Evolutionary conservation across 2,329 filamentous ascomycete genomes (phyloP), one percentile per base, ranked within the genome.

Genomic region (Colletotrichum sojae): DNA sequence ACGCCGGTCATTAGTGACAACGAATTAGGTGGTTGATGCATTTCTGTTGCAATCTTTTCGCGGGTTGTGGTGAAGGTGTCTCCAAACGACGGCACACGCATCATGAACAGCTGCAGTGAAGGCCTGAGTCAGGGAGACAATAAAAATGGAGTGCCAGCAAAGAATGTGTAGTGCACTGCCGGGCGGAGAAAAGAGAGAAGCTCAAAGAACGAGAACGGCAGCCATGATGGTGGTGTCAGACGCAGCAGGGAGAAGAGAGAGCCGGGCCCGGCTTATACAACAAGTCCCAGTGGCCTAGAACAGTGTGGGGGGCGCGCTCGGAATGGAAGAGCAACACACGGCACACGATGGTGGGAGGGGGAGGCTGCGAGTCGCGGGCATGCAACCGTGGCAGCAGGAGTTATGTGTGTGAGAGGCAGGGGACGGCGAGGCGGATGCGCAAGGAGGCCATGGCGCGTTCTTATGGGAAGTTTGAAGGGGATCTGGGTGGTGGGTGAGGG

Each of bases 1-100:
- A 89, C 54, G 52, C 67, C 67, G 31, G 73, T 71, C 59, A 71
- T 72, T 72, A 72, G 69, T 58, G 67, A 67, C 61, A 58, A 56
- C 18, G 63, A 49, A 12, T 63, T 63, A 13, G 69, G 52, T 25
- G 64, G 52, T 63, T 68, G 70, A 46, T 55, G 60, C 68, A 71
- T 71, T 12, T 36, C 31, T 8, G 46, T 61, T 46, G 54, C 59
- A 31, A 36, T 18, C 16, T 58, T 25, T 40, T 54, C 46, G 60
- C 57, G 31, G 27, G 67, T 48, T 22, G 68, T 58, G 45, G 64
- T 49, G 39, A 71, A 55, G 9, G 60, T 62, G 12, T 69, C 52
- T 43, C 69, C 70, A 22, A 71, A 69, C 9, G 70, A 71, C 40
- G 70, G 68, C 31, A 71, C 56, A 49, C 70, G 70, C 70, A 71